These are phyloP conservation scores for Sicyos baderoa DNA, from an alignment of 306 rosid species.

Conservation along the genomic window DNA sequence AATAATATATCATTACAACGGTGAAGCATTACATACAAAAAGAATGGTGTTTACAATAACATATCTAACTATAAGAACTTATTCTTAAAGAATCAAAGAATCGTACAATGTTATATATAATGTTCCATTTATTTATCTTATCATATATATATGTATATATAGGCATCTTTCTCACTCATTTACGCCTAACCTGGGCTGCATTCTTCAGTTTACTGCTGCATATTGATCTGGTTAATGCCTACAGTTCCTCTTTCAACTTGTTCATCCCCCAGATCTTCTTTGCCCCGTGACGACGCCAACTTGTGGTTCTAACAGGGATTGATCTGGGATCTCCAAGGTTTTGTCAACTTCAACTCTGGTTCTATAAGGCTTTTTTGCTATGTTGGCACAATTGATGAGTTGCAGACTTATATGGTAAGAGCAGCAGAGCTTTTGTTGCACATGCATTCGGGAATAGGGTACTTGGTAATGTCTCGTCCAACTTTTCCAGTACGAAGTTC, in stretches of 20 bases:
- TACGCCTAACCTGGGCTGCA: neutral
- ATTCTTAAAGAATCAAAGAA: conserved; percentile 53
- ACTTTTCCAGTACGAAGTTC: conserved; percentile 48
- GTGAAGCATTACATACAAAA: conserved; percentile 11
- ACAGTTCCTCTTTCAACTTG: conserved; percentile 2
- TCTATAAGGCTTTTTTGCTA: neutral
- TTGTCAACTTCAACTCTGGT: neutral
- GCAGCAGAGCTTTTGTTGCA: conserved; percentile 46
- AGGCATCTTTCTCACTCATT: conserved; percentile 12
- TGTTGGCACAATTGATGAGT: neutral
- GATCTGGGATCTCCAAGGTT: neutral
- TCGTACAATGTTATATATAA: conserved; percentile 3
- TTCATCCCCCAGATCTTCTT: conserved; percentile 8
- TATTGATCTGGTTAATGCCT: neutral
- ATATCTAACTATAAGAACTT: conserved; percentile 35
- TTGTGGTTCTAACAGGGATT: conserved; percentile 15
- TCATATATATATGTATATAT: conserved; percentile 5
- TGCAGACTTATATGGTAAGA: conserved; percentile 3
- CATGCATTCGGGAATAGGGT: conserved; percentile 81
- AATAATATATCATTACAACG: neutral
- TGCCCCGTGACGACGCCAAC: conserved; percentile 12
- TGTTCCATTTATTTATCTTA: conserved; percentile 6
- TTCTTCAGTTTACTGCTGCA: neutral
- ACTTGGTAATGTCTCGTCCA: conserved; percentile 86
- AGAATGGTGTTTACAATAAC: conserved; percentile 16